Evolutionary conservation across 495 filamentous ascomycete genomes (phyloP), one percentile per base, ranked within the genome.

Genomic region (Eremomyces bilateralis): DNA sequence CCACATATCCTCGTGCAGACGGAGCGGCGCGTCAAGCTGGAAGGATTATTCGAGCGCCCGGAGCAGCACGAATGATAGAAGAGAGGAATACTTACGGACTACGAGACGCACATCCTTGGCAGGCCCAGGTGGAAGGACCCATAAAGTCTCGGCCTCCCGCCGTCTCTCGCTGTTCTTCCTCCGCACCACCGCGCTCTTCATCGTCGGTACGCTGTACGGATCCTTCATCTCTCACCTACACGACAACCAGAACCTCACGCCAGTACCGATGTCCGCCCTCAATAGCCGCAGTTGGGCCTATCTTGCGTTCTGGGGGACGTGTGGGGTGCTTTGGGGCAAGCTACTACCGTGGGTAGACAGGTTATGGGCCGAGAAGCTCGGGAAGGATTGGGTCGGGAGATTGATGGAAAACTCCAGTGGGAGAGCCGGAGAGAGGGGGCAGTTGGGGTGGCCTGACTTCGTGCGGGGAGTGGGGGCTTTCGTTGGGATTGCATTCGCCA

Each of bases 401-500:
- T 31, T 6, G 44, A 40, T 10, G 43, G 42, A 2, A 38, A 47
- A 28, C 33, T 24, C 6, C 35, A 35, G 15, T 29, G 30, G 16
- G 12, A 21, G 20, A n/a, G 4, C 20, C 27, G 21, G 35, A 42
- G 19, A 35, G 15, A 24, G 37, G 39, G 28, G 32, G 22, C 4
- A 16, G 27, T 15, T 66, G 1, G 78, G 81, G 40, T 94, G 81
- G 84, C 72, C 73, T 27, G 67, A 76, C 20, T 76, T 77, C 6
- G 70, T 94, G 15, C 63, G 88, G 36, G 80, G 82, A 40, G 72
- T 95, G 28, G 90, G 88, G 24, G 83, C 81, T 12, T 94, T 97
- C 55, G 71, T 93, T 17, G 88, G 88, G 10, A 88, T 97, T 52
- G 83, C 82, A 15, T 95, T 92, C 60, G 88, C 88, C 13, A 92